Evolutionary conservation across 345 rosid species (phyloP).

Genomic region (Toxicodendron radicans): DNA sequence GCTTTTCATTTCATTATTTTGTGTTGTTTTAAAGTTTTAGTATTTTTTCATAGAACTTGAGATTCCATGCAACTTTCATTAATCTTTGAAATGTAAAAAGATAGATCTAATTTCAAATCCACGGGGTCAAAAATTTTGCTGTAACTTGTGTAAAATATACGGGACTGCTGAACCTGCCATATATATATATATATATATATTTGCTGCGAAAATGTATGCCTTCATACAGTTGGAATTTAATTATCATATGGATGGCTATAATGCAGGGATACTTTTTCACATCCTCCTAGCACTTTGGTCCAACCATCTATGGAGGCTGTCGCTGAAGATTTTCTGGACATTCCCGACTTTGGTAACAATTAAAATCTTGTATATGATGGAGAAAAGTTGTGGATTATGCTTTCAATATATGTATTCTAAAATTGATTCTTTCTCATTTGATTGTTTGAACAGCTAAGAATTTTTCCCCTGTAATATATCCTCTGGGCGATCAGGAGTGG

Average conservation of each 20-base stretch:
- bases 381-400: not conserved
- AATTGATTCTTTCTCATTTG: not conserved
- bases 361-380: not conserved
- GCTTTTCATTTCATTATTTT: not conserved
- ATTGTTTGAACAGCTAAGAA: conserved; percentile 54
- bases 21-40: conserved; percentile 11
- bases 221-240: not conserved
- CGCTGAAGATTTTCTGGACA: conserved; percentile 40
- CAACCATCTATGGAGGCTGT: conserved; percentile 81
- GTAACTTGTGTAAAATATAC: too few relatives aligned
- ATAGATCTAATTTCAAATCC: too few relatives aligned
- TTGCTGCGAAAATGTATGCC: not conserved
- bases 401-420: not conserved
- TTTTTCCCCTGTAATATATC: conserved; percentile 90
- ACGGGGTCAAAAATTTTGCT: too few relatives aligned
- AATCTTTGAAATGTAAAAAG: too few relatives aligned
- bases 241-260: conserved; percentile 24
- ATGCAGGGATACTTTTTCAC: conserved; percentile 89
- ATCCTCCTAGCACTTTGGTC: conserved; percentile 83
- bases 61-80: too few relatives aligned
- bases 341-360: conserved; percentile 80
- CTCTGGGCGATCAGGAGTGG: conserved; percentile 72
- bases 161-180: too few relatives aligned
- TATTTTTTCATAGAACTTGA: conserved; percentile 12
- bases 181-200: not conserved